Evolutionary conservation across 2,329 filamentous ascomycete genomes (phyloP).

Genomic region (Aspergillus amoenus): DNA sequence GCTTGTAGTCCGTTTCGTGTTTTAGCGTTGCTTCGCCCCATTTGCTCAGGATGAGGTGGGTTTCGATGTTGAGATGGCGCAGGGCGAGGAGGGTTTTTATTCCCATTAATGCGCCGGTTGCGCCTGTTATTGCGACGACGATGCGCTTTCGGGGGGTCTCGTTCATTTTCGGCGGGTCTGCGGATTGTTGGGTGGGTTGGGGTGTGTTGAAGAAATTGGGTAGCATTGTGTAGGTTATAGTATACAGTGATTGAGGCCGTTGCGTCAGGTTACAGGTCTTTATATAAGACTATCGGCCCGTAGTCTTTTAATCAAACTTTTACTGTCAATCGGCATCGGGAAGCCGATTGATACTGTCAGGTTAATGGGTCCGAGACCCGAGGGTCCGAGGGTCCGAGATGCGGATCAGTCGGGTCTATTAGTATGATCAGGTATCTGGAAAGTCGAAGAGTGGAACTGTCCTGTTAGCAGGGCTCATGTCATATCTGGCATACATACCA

Average conservation of each 20-base stretch:
- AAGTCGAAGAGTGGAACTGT: slow-evolving; percentile 26
- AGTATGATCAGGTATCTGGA: slow-evolving; percentile 8
- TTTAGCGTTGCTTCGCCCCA: slow-evolving; percentile 52
- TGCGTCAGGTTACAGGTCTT: background rate
- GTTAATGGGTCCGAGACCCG: background rate
- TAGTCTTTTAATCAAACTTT: background rate
- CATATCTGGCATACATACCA: slow-evolving; percentile 12
- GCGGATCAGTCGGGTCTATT: background rate
- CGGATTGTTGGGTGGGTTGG: background rate
- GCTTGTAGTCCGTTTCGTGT: slow-evolving; percentile 47
- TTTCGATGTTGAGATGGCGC: slow-evolving; percentile 47
- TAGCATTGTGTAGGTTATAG: slow-evolving; percentile 1
- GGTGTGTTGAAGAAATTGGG: background rate
- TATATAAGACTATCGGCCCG: background rate
- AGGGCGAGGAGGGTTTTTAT: slow-evolving; percentile 45
- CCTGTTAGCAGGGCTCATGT: background rate
- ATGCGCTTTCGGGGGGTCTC: slow-evolving; percentile 33
- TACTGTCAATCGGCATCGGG: background rate
- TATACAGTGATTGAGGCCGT: no score
- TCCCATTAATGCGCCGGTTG: slow-evolving; percentile 48
- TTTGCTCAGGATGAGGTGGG: slow-evolving; percentile 50
- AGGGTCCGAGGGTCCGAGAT: background rate
- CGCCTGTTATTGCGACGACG: slow-evolving; percentile 52
- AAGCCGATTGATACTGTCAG: background rate
- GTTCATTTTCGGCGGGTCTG: background rate